Base-by-base conservation (phyloP, 176 grass and related monocot genomes). In the Aegilops umbellulata region DNA sequence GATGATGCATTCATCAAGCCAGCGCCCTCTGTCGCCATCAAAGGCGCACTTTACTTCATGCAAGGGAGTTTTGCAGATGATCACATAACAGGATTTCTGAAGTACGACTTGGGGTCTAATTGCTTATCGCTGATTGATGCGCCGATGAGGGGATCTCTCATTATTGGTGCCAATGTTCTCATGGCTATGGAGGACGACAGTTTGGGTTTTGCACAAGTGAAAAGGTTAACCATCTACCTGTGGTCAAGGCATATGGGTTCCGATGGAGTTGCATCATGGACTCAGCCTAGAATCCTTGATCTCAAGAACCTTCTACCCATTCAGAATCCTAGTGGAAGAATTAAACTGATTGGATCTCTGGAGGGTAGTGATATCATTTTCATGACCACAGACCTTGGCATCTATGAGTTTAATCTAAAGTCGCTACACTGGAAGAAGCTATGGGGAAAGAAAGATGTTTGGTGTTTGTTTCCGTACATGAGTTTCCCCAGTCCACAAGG, bases 131-230 rank as follows among this genome's bases (percentile, higher is more conserved):
- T 63, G 24, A 2, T 63, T 63, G 60, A 14, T 26, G 24, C 24
- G 0, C 60, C 60, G 10, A 0, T 27, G 13, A 3, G 1, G 4
- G 10, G 2, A 4, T 26, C 25, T 63, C 1, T 2, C 12, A 2
- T 4, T 63, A 1, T 0, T 24, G 3, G 9, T 62, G 9, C 60
- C 60, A 0, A n/a, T 62, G 12, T 25, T 10, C 60, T 62, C 60
- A 25, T 62, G 60, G 60, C 8, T 0, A 62, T 62, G 60, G n/a
- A 62, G 22, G 60, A 62, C 25, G n/a, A 10, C 8, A 11, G 60
- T 7, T 62, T 62, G 60, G 60, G 60, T 0, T 62, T 62, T 62
- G 60, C 60, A 62, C 23, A 12, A 5, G 60, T 62, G n/a, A n/a
- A 62, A 8, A 0, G 2, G 60, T 10, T 62, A 4, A 24, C n/a